Conservation (phyloP, 2,329 filamentous ascomycete genomes). For the Neonectria sp. region DNA sequence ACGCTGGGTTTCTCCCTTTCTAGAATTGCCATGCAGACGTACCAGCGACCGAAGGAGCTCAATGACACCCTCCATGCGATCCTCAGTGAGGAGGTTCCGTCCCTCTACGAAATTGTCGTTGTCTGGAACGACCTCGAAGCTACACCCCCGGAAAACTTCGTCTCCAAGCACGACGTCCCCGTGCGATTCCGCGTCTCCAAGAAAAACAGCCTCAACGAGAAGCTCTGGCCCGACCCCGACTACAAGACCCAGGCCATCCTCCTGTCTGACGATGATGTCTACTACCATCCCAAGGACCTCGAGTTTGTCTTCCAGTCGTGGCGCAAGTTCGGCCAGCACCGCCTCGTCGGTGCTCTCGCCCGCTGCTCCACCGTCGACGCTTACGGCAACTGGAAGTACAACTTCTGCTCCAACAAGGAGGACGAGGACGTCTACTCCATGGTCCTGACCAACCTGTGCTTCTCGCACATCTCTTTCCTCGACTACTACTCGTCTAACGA, state of each 20-base stretch:
- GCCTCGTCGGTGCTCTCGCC: constrained; percentile 54
- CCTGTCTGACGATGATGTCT: constrained; percentile 58
- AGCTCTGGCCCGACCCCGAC: constrained; percentile 54
- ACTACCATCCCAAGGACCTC: constrained; percentile 55
- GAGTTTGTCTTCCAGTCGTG: constrained; percentile 59
- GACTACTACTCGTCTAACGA: constrained; percentile 57
- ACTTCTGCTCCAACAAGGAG: constrained; percentile 48
- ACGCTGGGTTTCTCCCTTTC: background rate
- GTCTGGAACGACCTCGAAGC: constrained; percentile 56
- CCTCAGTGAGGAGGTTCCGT: constrained; percentile 51
- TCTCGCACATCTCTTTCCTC: constrained; percentile 56
- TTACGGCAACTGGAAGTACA: constrained; percentile 50
- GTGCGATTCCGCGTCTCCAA: constrained; percentile 54
- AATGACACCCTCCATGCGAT: constrained; percentile 49
- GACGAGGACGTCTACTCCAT: constrained; percentile 52
- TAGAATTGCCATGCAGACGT: constrained; percentile 57
- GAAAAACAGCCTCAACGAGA: constrained; percentile 56
- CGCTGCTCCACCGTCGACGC: constrained; percentile 51
- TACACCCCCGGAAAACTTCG: constrained; percentile 47
- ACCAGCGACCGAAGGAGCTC: constrained; percentile 54
- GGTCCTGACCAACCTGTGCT: constrained; percentile 56
- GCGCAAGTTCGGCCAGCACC: constrained; percentile 55
- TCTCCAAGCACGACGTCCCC: constrained; percentile 49
- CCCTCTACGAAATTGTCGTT: constrained; percentile 55
- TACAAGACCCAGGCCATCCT: constrained; percentile 58